Percentiles rank a stretch among this genome's conserved stretches.
Conservation (phyloP, 2,329 filamentous ascomycete species). For the Harringtonia lauricola region DNA sequence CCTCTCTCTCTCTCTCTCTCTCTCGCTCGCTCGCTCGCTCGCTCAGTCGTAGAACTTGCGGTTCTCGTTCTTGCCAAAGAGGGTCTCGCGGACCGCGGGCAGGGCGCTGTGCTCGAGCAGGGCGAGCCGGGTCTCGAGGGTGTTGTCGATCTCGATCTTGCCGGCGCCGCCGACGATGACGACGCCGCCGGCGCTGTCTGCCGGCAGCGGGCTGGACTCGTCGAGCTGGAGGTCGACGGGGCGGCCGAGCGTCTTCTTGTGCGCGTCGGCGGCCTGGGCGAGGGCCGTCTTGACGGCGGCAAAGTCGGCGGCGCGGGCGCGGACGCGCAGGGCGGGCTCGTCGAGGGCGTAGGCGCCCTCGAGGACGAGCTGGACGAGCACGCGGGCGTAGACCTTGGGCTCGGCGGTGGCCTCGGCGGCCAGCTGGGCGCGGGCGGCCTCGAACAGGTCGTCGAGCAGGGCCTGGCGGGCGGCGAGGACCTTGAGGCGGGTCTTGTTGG, state of each 20-base stretch:
- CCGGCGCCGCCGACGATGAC: slow-evolving; percentile 69
- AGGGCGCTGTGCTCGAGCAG: slow-evolving; percentile 78
- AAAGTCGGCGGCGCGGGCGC: slow-evolving; percentile 70
- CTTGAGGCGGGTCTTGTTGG: slow-evolving; percentile 90
- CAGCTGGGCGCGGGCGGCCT: slow-evolving; percentile 65
- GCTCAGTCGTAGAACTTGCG: slow-evolving; percentile 80
- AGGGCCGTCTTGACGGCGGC: slow-evolving; percentile 68
- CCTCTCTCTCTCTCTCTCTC: no score
- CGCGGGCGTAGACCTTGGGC: slow-evolving; percentile 60
- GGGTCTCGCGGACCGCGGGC: slow-evolving; percentile 69
- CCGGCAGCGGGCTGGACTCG: slow-evolving; percentile 64
- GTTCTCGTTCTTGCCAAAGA: slow-evolving; percentile 94
- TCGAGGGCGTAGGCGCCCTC: slow-evolving; percentile 84
- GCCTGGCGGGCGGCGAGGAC: slow-evolving; percentile 82
- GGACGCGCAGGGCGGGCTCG: slow-evolving; percentile 65
- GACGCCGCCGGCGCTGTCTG: slow-evolving; percentile 67
- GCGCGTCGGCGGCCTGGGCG: slow-evolving; percentile 66
- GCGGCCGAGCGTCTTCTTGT: slow-evolving; percentile 65
- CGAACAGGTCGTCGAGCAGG: slow-evolving; percentile 82
- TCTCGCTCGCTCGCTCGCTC: neutral
- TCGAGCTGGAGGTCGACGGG: slow-evolving; percentile 62
- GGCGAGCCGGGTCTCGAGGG: slow-evolving; percentile 80
- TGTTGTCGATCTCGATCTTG: slow-evolving; percentile 98
- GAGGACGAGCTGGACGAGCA: slow-evolving; percentile 71
- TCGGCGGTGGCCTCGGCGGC: slow-evolving; percentile 51